phyloP scores from a whole-genome alignment of 2,329 filamentous ascomycete genomes.

The Beauveria medogensis region DNA sequence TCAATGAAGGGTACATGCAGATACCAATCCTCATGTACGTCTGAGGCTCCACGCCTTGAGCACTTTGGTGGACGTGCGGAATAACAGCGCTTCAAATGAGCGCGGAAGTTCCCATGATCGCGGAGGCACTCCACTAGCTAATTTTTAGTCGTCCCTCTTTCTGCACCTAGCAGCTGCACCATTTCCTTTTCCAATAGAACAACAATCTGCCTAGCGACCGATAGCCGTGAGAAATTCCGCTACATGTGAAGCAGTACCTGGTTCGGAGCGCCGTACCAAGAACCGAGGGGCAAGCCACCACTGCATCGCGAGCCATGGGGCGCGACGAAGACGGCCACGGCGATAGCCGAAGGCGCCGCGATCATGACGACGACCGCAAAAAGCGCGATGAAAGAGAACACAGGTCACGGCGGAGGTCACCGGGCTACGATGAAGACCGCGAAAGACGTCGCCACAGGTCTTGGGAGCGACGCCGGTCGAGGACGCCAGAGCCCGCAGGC shows the following conservation, averaged over 20 bases:
- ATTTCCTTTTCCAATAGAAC: background rate
- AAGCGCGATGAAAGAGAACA: background rate
- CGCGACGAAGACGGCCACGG: slow-evolving; percentile 2
- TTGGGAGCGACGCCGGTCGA: slow-evolving; percentile 9
- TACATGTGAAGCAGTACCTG: background rate
- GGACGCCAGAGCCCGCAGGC: slow-evolving; percentile 6
- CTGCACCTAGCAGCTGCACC: background rate
- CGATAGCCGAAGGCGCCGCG: background rate
- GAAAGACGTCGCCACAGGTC: slow-evolving; percentile 8
- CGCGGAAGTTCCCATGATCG: background rate
- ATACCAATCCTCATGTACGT: background rate
- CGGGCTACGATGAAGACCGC: slow-evolving; percentile 6
- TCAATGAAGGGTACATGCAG: background rate
- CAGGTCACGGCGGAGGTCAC: slow-evolving; percentile 6
- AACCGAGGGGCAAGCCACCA: background rate
- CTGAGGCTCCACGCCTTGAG: no score
- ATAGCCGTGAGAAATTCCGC: background rate
- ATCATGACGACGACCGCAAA: background rate
- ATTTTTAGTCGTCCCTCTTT: background rate
- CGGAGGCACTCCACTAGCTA: slow-evolving; percentile 1
- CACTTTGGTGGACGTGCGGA: background rate
- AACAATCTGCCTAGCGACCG: background rate
- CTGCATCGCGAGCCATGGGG: background rate
- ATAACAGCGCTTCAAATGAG: background rate
- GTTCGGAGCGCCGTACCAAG: background rate